A percentile compares a stretch with the other conserved stretches of the same genome.
phyloP scores from a whole-genome alignment of 805 yeast genomes.

The Schwanniomyces occidentalis region DNA sequence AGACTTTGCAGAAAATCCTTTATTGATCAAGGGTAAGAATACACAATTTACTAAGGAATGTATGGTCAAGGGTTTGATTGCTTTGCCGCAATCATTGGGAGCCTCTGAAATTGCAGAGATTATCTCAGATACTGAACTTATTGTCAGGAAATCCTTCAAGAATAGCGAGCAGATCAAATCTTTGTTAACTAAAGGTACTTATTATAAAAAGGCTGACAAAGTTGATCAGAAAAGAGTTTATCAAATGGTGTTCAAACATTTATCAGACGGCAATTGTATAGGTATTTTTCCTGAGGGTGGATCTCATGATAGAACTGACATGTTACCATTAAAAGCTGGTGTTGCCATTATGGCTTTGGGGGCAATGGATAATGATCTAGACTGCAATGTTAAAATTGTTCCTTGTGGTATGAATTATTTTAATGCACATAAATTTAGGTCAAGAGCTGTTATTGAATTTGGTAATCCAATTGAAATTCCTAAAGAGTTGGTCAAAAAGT shows the following conservation, averaged over 20 bases:
- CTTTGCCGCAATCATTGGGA: constrained; percentile 78
- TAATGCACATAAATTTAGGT: constrained; percentile 92
- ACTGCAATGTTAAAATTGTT: constrained; percentile 78
- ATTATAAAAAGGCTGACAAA: constrained; percentile 73
- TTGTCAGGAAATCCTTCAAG: constrained; percentile 68
- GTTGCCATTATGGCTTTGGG: constrained; percentile 98
- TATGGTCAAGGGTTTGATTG: constrained; percentile 63
- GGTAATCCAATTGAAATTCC: constrained; percentile 80
- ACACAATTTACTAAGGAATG: constrained; percentile 70
- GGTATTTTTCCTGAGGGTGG: constrained; percentile 99
- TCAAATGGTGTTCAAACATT: constrained; percentile 78
- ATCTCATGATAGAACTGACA: constrained; percentile 90
- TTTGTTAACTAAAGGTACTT: constrained; percentile 51
- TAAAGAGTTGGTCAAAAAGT: constrained; percentile 57
- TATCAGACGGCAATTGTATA: constrained; percentile 75
- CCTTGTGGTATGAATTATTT: constrained; percentile 98
- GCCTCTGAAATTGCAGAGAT: constrained; percentile 69
- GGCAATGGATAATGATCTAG: constrained; percentile 77
- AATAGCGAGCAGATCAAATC: constrained; percentile 45
- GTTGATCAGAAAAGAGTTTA: constrained; percentile 87
- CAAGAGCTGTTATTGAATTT: constrained; percentile 93
- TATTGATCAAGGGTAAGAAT: constrained; percentile 59
- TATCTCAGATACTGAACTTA: constrained; percentile 68
- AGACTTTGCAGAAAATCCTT: constrained; percentile 53
- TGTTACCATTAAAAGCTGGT: constrained; percentile 93